phyloP scores from a whole-genome alignment of 2,329 filamentous ascomycete species.

The Teratosphaeria zuluensis region DNA sequence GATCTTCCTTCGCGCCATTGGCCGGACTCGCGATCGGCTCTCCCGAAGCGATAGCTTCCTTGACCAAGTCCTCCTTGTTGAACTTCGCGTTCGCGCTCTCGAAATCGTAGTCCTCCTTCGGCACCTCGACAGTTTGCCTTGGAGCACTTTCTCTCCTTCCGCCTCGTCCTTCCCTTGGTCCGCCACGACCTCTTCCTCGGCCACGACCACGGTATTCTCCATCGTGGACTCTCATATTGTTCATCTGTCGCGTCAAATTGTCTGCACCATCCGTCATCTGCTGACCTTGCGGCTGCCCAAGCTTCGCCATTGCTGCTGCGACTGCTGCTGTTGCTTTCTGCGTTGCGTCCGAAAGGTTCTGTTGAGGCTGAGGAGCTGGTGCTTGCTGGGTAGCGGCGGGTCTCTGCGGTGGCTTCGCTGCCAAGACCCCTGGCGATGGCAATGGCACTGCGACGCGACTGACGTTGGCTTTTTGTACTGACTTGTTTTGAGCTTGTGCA shows the following conservation, averaged over 20 bases:
- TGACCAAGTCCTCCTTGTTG: slow-evolving; percentile 77
- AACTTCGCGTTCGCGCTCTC: slow-evolving; percentile 77
- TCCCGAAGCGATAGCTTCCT: slow-evolving; percentile 75
- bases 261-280: slow-evolving; percentile 39
- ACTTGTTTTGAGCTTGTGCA: slow-evolving; percentile 27
- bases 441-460: slow-evolving; percentile 54
- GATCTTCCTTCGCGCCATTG: slow-evolving; percentile 14
- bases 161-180: slow-evolving; percentile 26
- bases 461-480: slow-evolving; percentile 32
- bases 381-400: slow-evolving; percentile 1
- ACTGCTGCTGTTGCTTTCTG: slow-evolving; percentile 67
- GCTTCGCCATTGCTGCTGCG: slow-evolving; percentile 69
- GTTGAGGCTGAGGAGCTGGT: slow-evolving; percentile 8
- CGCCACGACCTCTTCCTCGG: slow-evolving; percentile 32
- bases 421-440: slow-evolving; percentile 30
- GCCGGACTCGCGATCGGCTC: slow-evolving; percentile 48
- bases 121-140: slow-evolving; percentile 64
- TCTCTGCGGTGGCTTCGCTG: slow-evolving; percentile 14
- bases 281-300: slow-evolving; percentile 29
- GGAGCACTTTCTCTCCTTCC: slow-evolving; percentile 21
- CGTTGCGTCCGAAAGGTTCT: slow-evolving; percentile 45
- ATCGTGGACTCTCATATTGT: slow-evolving; percentile 55
- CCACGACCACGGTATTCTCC: slow-evolving; percentile 31
- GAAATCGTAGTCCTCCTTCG: slow-evolving; percentile 87
- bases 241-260: slow-evolving; percentile 63